A percentile compares a stretch with the other conserved stretches of the same genome.
These are phyloP conservation scores for Nemania abortiva DNA, from an alignment of 2,329 filamentous ascomycete species.

Conservation along the genomic window DNA sequence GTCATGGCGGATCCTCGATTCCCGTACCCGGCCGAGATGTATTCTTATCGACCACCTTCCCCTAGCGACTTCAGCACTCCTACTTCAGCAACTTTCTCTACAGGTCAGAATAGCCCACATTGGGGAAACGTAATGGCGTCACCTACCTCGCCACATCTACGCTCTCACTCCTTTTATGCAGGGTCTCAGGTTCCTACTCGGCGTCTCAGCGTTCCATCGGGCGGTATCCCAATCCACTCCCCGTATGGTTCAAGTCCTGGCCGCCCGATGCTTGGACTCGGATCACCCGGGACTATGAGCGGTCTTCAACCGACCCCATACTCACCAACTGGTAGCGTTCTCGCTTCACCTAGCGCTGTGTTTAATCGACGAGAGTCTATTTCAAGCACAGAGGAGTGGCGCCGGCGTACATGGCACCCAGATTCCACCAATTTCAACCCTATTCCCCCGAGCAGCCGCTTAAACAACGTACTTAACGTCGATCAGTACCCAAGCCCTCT, in stretches of 20 bases:
- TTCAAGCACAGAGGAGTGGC: conserved; percentile 77
- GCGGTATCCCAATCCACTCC: conserved; percentile 78
- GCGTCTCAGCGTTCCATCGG: conserved; percentile 84
- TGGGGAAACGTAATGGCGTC: conserved; percentile 78
- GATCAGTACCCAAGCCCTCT: conserved; percentile 66
- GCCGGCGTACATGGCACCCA: conserved; percentile 91
- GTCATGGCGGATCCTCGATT: conserved; percentile 83
- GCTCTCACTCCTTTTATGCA: conserved; percentile 78
- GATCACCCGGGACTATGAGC: conserved; percentile 59
- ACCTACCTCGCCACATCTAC: conserved; percentile 76
- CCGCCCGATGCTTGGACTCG: conserved; percentile 66
- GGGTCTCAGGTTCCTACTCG: conserved; percentile 76
- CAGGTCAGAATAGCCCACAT: conserved; percentile 79
- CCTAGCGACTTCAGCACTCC: conserved; percentile 84
- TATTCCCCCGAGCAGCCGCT: conserved; percentile 73
- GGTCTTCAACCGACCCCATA: conserved; percentile 67
- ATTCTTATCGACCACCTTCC: conserved; percentile 75
- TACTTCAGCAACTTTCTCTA: conserved; percentile 84
- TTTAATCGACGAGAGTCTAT: conserved; percentile 76
- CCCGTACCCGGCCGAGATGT: conserved; percentile 71
- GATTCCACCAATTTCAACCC: conserved; percentile 75
- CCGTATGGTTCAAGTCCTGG: conserved; percentile 68
- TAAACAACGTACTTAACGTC: conserved; percentile 81
- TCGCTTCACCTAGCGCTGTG: conserved; percentile 74
- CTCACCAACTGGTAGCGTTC: conserved; percentile 68